These are phyloP conservation scores for Leccinum insolens DNA, from an alignment of 1,284 basidiomycete genomes.

Conservation along the genomic window DNA sequence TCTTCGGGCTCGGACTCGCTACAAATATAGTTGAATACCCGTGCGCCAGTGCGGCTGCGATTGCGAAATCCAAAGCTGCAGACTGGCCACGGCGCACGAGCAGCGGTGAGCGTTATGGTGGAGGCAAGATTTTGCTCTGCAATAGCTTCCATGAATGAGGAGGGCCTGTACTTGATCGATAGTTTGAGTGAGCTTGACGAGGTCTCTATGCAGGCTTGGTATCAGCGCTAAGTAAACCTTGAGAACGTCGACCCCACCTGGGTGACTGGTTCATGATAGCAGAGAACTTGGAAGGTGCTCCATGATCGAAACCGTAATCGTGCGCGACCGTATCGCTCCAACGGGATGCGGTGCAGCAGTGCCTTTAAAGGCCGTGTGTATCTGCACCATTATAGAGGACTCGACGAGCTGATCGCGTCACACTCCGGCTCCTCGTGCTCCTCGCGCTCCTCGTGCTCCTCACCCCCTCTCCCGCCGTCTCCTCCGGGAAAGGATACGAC, in stretches of 20 bases:
- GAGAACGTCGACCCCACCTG: no score
- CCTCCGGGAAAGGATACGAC: conserved; percentile 56
- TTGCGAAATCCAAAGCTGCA: conserved; percentile 91
- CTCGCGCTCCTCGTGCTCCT: conserved; percentile 39
- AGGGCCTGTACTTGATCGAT: conserved; percentile 93
- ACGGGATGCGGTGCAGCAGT: no score
- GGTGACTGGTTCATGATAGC: no score
- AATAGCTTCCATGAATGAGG: conserved; percentile 91
- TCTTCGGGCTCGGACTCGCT: conserved; percentile 96
- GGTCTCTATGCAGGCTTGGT: no score
- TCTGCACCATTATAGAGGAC: no score
- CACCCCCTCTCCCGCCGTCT: conserved; percentile 55
- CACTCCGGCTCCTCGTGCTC: conserved; percentile 19
- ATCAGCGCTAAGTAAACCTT: no score
- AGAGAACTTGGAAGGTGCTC: no score
- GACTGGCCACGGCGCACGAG: conserved; percentile 95
- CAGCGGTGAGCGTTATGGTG: conserved; percentile 94
- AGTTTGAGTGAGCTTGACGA: conserved; percentile 80
- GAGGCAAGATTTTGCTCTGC: conserved; percentile 92
- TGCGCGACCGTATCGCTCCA: no score
- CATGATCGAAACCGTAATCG: no score
- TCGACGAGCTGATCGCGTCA: no score
- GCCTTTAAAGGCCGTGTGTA: no score
- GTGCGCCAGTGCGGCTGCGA: conserved; percentile 91
- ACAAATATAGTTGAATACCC: conserved; percentile 99